phyloP scores from a whole-genome alignment of 2,329 filamentous ascomycete species.

The Penicillium psychrosexuale region DNA sequence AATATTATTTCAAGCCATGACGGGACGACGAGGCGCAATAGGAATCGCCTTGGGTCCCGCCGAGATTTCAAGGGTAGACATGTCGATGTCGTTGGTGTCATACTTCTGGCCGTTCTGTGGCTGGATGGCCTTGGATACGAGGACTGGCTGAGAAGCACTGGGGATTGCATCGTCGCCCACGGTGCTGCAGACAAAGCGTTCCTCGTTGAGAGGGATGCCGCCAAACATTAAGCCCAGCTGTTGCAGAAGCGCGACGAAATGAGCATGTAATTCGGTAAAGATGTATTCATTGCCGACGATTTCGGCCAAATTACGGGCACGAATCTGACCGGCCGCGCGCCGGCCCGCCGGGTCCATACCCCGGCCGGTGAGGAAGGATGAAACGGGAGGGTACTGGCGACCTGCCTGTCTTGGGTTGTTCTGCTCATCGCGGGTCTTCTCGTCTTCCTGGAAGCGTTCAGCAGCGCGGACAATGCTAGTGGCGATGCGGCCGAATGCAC shows the following conservation, averaged over 20 bases:
- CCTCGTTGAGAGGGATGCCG: conserved; percentile 42
- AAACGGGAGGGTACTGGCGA: conserved; percentile 54
- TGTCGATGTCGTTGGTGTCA: conserved; percentile 31
- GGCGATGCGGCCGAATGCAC: conserved; percentile 55
- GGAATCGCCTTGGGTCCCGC: conserved; percentile 39
- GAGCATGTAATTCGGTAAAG: conserved; percentile 56
- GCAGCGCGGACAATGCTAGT: conserved; percentile 50
- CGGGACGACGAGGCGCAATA: conserved; percentile 35
- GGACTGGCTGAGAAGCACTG: conserved; percentile 22
- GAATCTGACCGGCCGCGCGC: conserved; percentile 52
- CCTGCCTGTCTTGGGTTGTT: conserved; percentile 25
- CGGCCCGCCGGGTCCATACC: conserved; percentile 56
- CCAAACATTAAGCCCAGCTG: conserved; percentile 48
- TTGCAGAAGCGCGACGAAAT: conserved; percentile 52
- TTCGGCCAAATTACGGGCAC: conserved; percentile 56
- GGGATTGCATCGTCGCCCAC: conserved; percentile 30
- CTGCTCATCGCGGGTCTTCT: conserved; percentile 44
- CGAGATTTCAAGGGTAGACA: conserved; percentile 34
- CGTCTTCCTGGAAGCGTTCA: conserved; percentile 45
- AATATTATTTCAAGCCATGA: conserved; percentile 32
- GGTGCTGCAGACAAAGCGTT: conserved; percentile 42
- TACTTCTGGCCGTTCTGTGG: conserved; percentile 22
- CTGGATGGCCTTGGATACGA: conserved; percentile 21
- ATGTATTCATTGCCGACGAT: conserved; percentile 59
- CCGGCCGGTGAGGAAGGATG: conserved; percentile 57